Conservation (phyloP, 495 filamentous ascomycete genomes). For the Penicillium bialowiezense region DNA sequence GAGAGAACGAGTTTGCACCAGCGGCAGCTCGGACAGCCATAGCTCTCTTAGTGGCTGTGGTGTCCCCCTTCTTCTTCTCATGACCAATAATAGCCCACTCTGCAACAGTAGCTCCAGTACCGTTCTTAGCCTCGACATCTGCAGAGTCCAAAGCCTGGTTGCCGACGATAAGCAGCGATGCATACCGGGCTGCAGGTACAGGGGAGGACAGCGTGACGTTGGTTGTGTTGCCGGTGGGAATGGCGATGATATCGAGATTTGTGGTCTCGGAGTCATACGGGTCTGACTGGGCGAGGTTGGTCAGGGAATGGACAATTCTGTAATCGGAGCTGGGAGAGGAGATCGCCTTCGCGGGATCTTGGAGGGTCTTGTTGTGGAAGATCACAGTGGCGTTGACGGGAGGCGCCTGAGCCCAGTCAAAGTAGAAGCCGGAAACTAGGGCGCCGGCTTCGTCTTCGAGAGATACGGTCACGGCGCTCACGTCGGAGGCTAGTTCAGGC, state of each 20-base stretch:
- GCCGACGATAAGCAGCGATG: slow-evolving; percentile 45
- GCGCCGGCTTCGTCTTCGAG: slow-evolving; percentile 41
- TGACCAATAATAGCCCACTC: slow-evolving; percentile 62
- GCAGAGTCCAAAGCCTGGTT: slow-evolving; percentile 44
- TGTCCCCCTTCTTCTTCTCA: neutral
- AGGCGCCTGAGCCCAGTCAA: slow-evolving; percentile 67
- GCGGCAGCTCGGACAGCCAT: slow-evolving; percentile 14
- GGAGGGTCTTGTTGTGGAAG: slow-evolving; percentile 49
- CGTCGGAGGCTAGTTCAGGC: slow-evolving; percentile 47
- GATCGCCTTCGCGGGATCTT: slow-evolving; percentile 12
- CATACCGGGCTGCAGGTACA: slow-evolving; percentile 37
- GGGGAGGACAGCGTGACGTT: slow-evolving; percentile 36
- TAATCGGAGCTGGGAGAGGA: slow-evolving; percentile 6
- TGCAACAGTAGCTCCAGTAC: slow-evolving; percentile 64
- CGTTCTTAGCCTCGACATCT: slow-evolving; percentile 43
- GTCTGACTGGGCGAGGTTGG: slow-evolving; percentile 31
- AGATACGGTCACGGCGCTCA: slow-evolving; percentile 47
- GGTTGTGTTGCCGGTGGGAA: slow-evolving; percentile 47
- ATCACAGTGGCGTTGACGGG: slow-evolving; percentile 55
- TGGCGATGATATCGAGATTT: slow-evolving; percentile 29
- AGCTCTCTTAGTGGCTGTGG: slow-evolving; percentile 6
- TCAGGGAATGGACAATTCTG: slow-evolving; percentile 16
- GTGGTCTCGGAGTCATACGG: slow-evolving; percentile 33
- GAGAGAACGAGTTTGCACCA: slow-evolving; percentile 8
- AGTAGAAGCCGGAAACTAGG: slow-evolving; percentile 51